A percentile compares a stretch with the other conserved stretches of the same genome.
Evolutionary conservation across 2,329 filamentous ascomycete species (phyloP).

Genomic region (Calonectria henricotiae): DNA sequence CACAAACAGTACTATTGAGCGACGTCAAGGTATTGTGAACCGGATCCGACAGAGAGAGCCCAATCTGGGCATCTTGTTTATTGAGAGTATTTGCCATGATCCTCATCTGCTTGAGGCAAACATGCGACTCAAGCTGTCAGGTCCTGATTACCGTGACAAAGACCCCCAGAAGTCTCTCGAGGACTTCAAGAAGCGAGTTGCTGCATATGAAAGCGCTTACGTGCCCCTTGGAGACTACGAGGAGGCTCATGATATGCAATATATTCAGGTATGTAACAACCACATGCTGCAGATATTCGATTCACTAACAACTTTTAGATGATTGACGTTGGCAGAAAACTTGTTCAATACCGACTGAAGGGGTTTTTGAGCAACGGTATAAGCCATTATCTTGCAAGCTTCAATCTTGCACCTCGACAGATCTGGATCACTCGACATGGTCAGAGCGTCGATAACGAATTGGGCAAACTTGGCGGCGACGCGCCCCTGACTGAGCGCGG

Average conservation of each 20-base stretch:
- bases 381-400: slow-evolving; percentile 95
- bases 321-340: slow-evolving; percentile 96
- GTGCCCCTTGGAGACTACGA: slow-evolving; percentile 92
- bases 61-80: slow-evolving; percentile 91
- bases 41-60: slow-evolving; percentile 88
- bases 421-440: slow-evolving; percentile 99
- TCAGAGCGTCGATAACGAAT: slow-evolving; percentile 89
- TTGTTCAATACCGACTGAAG: slow-evolving; percentile 90
- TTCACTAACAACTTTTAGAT: slow-evolving; percentile 70
- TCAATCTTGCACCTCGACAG: slow-evolving; percentile 94
- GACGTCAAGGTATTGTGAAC: slow-evolving; percentile 87
- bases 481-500: slow-evolving; percentile 88
- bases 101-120: slow-evolving; percentile 90
- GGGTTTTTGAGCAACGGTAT: slow-evolving; percentile 95
- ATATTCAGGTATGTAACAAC: slow-evolving; percentile 77
- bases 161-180: slow-evolving; percentile 87
- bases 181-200: slow-evolving; percentile 94
- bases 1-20: slow-evolving; percentile 94
- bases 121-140: slow-evolving; percentile 96
- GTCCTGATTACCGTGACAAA: slow-evolving; percentile 95
- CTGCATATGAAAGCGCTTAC: slow-evolving; percentile 95
- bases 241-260: slow-evolving; percentile 91
- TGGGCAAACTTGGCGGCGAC: slow-evolving; percentile 92
- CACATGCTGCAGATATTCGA: not conserved
- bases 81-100: slow-evolving; percentile 95